Evolutionary conservation across 2,329 filamentous ascomycete species (phyloP), one percentile per base, ranked within the genome.

Genomic region (Fusarium graminum): DNA sequence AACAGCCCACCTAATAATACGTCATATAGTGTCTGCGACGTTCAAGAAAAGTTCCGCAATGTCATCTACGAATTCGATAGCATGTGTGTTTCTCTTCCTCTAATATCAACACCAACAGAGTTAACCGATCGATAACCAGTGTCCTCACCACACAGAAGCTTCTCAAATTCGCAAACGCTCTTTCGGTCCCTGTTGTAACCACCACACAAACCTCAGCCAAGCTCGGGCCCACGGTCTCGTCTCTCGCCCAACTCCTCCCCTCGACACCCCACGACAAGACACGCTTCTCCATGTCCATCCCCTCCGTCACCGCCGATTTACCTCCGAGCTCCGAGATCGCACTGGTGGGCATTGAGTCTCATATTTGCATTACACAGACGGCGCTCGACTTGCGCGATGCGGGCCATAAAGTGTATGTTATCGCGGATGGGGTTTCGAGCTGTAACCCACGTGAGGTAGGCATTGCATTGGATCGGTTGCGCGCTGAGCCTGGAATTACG

Each of bases 331-430:
- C 86, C 22, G 85, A 90, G 71, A 85, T 93, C 52, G 90, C 92
- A 54, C 88, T 98, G 65, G 90, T 97, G 16, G 94, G 94, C 36
- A 97, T 98, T 75, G 94, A 98, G 80, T 87, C 88, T 39, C 94
- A 98, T 80, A 95, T 98, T 76, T 98, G 94, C 82, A 89, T 98
- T 29, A 94, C 92, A 62, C 94, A 98, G 83, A 97, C 94, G 40
- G 88, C 92, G 16, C 83, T 97, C 40, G 94, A 97, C 80, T 81
- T 97, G 46, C 81, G 95, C 41, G 81, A 83, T 22, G 84, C 85
- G 2, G 93, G 93, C 1, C 92, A 97, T 78, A 82, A 83, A 52
- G 94, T 97, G 8, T 97, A 96, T 77, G 82, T 98, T 38, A 83
- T 97, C 30, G 92, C 93, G 51, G 94, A 98, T 78, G 94, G 88